These are phyloP conservation scores for Neoascochyta sp. DNA, from an alignment of 2,329 filamentous ascomycete genomes.

Conservation along the genomic window DNA sequence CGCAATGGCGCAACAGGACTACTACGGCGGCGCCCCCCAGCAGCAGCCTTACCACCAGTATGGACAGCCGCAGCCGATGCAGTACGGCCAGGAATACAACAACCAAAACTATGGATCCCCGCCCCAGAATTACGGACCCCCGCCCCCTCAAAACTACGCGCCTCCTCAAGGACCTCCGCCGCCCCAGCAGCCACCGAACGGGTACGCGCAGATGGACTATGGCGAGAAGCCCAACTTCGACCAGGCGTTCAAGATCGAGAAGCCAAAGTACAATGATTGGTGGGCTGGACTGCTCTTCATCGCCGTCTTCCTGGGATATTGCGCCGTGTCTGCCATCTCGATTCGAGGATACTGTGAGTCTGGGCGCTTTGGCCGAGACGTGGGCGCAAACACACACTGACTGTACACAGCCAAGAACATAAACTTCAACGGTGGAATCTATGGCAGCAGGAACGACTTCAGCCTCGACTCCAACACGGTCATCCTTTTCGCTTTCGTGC, in stretches of 20 bases:
- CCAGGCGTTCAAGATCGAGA: constrained; percentile 75
- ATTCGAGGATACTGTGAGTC: constrained; percentile 64
- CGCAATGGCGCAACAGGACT: constrained; percentile 35
- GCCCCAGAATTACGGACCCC: constrained; percentile 32
- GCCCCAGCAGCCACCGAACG: constrained; percentile 16
- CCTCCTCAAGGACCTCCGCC: constrained; percentile 24
- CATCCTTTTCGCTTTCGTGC: constrained; percentile 75
- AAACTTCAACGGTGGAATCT: constrained; percentile 68
- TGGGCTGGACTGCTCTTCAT: constrained; percentile 84
- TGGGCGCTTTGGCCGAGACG: background rate
- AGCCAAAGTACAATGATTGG: constrained; percentile 83
- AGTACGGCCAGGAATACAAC: constrained; percentile 30
- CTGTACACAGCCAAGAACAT: constrained; percentile 50
- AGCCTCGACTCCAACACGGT: constrained; percentile 78
- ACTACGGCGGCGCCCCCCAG: constrained; percentile 33
- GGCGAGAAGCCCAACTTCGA: constrained; percentile 60
- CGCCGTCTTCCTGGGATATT: constrained; percentile 67
- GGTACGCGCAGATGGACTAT: constrained; percentile 26
- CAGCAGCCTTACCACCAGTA: constrained; percentile 27
- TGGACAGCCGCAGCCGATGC: constrained; percentile 13
- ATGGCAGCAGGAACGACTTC: constrained; percentile 62
- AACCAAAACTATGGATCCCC: too few species aligned
- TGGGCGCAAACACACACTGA: constrained; percentile 7
- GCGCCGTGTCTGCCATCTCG: constrained; percentile 69
- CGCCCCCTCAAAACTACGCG: too few species aligned